phyloP scores from a whole-genome alignment of 306 rosid genomes.

The Acacia crassicarpa region DNA sequence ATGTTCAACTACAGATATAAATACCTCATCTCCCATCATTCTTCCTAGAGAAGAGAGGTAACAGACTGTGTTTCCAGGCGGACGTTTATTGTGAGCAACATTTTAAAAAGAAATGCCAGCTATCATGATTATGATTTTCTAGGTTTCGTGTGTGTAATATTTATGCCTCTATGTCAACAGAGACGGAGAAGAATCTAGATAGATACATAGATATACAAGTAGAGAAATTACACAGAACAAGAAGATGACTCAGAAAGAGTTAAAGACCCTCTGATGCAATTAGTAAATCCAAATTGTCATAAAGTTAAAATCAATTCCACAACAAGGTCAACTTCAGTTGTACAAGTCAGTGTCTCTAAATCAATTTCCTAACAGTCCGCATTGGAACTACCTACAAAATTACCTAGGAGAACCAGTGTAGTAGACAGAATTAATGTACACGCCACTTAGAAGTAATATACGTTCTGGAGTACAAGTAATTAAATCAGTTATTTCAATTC shows the following conservation, averaged over 20 bases:
- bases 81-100: background rate
- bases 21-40: background rate
- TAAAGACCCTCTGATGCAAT: background rate
- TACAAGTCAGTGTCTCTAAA: background rate
- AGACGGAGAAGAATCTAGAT: background rate
- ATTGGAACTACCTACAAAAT: background rate
- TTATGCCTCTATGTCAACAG: background rate
- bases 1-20: background rate
- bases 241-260: background rate
- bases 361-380: background rate
- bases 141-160: background rate
- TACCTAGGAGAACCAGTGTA: background rate
- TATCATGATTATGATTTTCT: background rate
- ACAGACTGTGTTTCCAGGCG: background rate
- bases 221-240: background rate
- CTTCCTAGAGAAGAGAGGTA: background rate
- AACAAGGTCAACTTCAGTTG: conserved; percentile 8
- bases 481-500: background rate
- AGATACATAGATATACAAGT: background rate
- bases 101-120: background rate
- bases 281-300: conserved; percentile 13
- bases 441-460: conserved; percentile 4
- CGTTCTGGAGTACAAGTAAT: background rate
- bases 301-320: background rate
- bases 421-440: conserved; percentile 6